Evolutionary conservation across 306 rosid species (phyloP), one percentile per base, ranked within the genome.

Genomic region (Casuarina glauca): DNA sequence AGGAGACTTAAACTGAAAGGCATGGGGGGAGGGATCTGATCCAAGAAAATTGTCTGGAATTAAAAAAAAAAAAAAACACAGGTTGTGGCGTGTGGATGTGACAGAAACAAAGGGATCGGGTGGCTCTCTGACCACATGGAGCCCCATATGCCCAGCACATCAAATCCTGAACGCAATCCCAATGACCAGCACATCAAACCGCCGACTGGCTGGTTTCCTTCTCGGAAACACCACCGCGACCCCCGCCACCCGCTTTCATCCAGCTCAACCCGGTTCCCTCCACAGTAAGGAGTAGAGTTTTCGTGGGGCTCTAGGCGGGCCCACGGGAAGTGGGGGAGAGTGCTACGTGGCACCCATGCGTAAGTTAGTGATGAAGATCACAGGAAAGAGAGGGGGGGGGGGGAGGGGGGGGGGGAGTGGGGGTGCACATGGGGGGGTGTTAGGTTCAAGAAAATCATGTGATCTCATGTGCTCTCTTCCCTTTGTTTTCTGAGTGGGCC

Each of bases 341-440:
- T 3, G 79, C 80, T 91, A 92, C 86, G 88, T 89, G 97, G 95
- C 89, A 73, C 32, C 72, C 93, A 89, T 89, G 93, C 93, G 12
- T 82, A 84, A 81, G 88, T 54, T 62, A 72, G 79, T 81, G 86
- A 87, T 81, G 81, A 70, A 79, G 87, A 89, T 85, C 85, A 69
- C 76, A 86, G 83, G 88, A 76, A 71, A 78, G 76, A 72, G 84
- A 70, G 77, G 84, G 32, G 32, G 32, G 77, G 84, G 44, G 52
- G 73, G 70, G 86, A 87, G 84, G 32, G 32, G 32, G 77, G 84
- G 44, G 52, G 73, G 70, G 86, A 87, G 82, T 79, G 87, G 89
- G 77, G 86, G 83, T 83, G 96, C 97, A 92, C 97, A 95, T 90
- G 26, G 97, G 98, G 91, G 9, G 90, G 91, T 88, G 93, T 92